Base-by-base conservation (phyloP, 495 filamentous ascomycete species). In the Parmelia sp. region DNA sequence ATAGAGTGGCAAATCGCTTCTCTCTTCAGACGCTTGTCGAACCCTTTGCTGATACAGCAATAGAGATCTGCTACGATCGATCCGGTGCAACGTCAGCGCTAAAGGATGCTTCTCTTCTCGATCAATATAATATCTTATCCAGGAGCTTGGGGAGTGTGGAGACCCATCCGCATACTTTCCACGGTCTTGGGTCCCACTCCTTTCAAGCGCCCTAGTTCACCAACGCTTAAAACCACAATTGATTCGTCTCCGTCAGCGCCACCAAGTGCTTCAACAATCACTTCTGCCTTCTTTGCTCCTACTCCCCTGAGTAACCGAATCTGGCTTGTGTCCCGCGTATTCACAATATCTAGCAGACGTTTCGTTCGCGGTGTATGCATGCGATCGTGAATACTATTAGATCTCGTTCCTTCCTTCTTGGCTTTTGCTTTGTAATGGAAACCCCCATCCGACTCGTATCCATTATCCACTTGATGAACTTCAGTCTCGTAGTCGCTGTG, bases 271-370 rank as follows among this genome's bases (percentile, higher is more conserved):
- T 81, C 76, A 17, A 83, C 75, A 55, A 84, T 82, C 4, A 76
- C 75, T 60, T 83, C 79, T 14, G 82, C 82, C 67, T 81, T 83
- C 59, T 83, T 84, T 36, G 72, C 74, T 11, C 82, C 82, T 12
- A 84, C 80, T 27, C 82, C 87, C 71, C 89, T 90, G n/a, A 97
- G 73, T 23, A 82, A 68, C 62, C 80, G 81, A 66, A 89, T 88
- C 71, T 81, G 80, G 37, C 76, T 79, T 10, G 91, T 74, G 66
- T 97, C 89, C 19, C 89, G 81, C 3, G 87, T 90, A 74, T 98
- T 98, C 74, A 98, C 86, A 69, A 97, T 89, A 19, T 84, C 80
- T 5, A 98, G 80, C 12, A 98, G 72, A 59, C 86, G 83, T 67
- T 80, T 76, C 7, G 89, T 90, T 9, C 87, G 81, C 3, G 91